Conservation (phyloP, 2,329 filamentous ascomycete species). For the Fusarium ramigenum region DNA sequence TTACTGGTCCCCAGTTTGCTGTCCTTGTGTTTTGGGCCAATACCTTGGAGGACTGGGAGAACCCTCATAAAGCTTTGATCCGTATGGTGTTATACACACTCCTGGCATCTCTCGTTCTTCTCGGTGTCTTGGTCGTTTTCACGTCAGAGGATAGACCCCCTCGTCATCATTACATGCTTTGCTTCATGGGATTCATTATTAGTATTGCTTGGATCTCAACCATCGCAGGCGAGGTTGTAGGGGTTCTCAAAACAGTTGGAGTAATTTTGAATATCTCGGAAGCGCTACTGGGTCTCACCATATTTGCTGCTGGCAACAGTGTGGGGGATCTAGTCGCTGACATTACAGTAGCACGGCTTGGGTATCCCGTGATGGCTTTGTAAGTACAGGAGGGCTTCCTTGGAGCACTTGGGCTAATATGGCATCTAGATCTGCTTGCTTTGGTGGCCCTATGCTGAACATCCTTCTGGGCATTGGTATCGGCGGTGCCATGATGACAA, state of each 20-base stretch:
- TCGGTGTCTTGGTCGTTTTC: slow-evolving; percentile 72
- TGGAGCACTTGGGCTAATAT: slow-evolving; percentile 5
- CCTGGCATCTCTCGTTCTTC: slow-evolving; percentile 71
- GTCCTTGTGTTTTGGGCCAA: slow-evolving; percentile 80
- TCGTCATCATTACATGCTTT: slow-evolving; percentile 79
- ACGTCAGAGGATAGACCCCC: slow-evolving; percentile 75
- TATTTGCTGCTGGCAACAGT: slow-evolving; percentile 96
- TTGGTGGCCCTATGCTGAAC: slow-evolving; percentile 98
- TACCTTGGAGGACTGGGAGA: slow-evolving; percentile 65
- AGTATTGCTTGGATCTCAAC: slow-evolving; percentile 96
- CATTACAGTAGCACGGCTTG: slow-evolving; percentile 90
- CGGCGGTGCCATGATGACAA: slow-evolving; percentile 86
- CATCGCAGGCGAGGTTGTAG: slow-evolving; percentile 94
- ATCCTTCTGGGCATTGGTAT: slow-evolving; percentile 95
- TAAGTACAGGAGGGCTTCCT: slow-evolving; percentile 51
- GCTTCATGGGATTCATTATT: slow-evolving; percentile 89
- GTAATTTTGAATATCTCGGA: slow-evolving; percentile 94
- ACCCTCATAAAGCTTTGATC: slow-evolving; percentile 61
- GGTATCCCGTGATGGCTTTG: slow-evolving; percentile 95
- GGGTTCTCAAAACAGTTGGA: slow-evolving; percentile 90
- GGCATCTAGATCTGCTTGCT: slow-evolving; percentile 77
- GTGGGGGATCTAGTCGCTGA: slow-evolving; percentile 94
- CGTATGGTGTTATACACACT: slow-evolving; percentile 71
- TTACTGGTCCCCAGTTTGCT: slow-evolving; percentile 87
- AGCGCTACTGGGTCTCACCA: slow-evolving; percentile 91